Conservation (phyloP, 1,284 basidiomycete genomes). For the Coriolopsis trogii region DNA sequence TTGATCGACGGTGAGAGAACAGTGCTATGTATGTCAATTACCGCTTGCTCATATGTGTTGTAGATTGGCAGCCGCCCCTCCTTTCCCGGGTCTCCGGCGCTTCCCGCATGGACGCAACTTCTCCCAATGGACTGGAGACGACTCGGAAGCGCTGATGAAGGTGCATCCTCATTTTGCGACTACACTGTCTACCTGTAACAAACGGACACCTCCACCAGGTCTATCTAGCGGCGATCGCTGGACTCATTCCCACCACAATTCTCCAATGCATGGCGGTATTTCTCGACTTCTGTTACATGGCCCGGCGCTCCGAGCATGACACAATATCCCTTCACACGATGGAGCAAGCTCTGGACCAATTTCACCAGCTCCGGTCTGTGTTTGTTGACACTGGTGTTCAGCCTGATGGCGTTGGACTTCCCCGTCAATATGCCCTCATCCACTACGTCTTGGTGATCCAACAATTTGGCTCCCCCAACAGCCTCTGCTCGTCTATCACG, state of each 20-base stretch:
- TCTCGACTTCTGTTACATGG: slow-evolving; percentile 24
- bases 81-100: slow-evolving; percentile 20
- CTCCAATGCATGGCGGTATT: slow-evolving; percentile 10
- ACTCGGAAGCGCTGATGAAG: slow-evolving; percentile 31
- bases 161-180: background rate
- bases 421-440: slow-evolving; percentile 23
- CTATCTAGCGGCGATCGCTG: slow-evolving; percentile 18
- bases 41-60: background rate
- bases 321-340: background rate
- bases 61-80: slow-evolving; percentile 13
- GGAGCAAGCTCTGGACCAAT: background rate
- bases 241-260: slow-evolving; percentile 16
- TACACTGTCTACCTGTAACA: background rate
- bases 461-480: slow-evolving; percentile 25
- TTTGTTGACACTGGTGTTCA: slow-evolving; percentile 17
- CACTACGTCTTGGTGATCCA: slow-evolving; percentile 19
- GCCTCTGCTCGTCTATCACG: slow-evolving; percentile 28
- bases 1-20: slow-evolving; percentile 24
- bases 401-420: slow-evolving; percentile 16
- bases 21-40: background rate
- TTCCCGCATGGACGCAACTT: slow-evolving; percentile 24
- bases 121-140: slow-evolving; percentile 29
- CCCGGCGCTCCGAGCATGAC: slow-evolving; percentile 4
- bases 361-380: slow-evolving; percentile 13
- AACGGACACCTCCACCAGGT: slow-evolving; percentile 1